A percentile compares a stretch with the other conserved stretches of the same genome.
phyloP scores from a whole-genome alignment of 345 rosid genomes.

The Alliaria petiolata region DNA sequence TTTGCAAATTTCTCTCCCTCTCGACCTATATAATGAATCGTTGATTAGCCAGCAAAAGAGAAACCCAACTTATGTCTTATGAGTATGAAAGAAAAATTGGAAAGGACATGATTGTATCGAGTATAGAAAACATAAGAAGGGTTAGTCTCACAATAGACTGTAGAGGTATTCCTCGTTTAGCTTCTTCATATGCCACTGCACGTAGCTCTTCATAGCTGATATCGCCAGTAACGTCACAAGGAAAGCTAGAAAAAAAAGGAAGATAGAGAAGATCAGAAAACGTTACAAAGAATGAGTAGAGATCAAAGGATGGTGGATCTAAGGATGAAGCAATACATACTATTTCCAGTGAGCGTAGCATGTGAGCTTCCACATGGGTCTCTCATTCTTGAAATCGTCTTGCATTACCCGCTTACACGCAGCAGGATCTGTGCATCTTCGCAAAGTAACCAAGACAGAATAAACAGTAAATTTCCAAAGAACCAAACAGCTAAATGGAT shows the following conservation, averaged over 20 bases:
- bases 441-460: not conserved
- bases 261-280: slow-evolving; percentile 1
- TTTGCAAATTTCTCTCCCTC: slow-evolving; percentile 65
- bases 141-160: slow-evolving; percentile 70
- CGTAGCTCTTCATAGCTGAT: slow-evolving; percentile 80
- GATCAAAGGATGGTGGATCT: slow-evolving; percentile 4
- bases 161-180: slow-evolving; percentile 62
- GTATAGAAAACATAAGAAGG: not conserved
- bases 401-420: slow-evolving; percentile 57
- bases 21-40: slow-evolving; percentile 51
- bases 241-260: slow-evolving; percentile 45
- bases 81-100: not conserved
- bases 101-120: not conserved
- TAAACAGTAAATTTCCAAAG: not conserved
- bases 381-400: slow-evolving; percentile 78
- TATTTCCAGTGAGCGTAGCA: slow-evolving; percentile 76
- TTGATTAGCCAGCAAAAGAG: not conserved
- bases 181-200: slow-evolving; percentile 76
- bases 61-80: not conserved
- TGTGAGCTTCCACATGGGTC: slow-evolving; percentile 89
- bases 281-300: not conserved
- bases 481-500: slow-evolving; percentile 1
- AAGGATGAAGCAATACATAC: slow-evolving; percentile 39
- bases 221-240: slow-evolving; percentile 75
- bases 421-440: slow-evolving; percentile 83